Evolutionary conservation across 768 basidiomycete genomes (phyloP).

Genomic region (Tricholoma bakamatsutake): DNA sequence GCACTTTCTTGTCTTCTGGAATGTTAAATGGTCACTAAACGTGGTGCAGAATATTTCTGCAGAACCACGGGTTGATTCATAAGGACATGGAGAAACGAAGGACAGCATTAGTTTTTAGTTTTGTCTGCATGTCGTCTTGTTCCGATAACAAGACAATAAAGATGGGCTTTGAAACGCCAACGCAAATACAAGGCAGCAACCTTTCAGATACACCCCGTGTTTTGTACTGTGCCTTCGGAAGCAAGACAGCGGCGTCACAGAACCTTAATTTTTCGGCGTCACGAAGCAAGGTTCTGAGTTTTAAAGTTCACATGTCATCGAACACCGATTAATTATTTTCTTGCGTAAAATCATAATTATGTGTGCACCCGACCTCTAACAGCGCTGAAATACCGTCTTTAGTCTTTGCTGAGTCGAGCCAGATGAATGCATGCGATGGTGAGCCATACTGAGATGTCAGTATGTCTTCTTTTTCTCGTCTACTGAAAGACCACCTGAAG

Average conservation of each 20-base stretch:
- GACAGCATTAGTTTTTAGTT: background rate
- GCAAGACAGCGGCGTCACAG: too few relatives aligned
- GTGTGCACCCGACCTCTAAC: slow-evolving; percentile 7
- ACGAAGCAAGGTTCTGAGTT: too few relatives aligned
- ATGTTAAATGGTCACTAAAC: background rate
- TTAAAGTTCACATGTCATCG: background rate
- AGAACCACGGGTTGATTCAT: background rate
- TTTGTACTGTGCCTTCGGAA: too few relatives aligned
- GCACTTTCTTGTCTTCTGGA: background rate
- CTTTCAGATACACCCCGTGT: too few relatives aligned
- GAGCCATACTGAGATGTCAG: slow-evolving; percentile 21
- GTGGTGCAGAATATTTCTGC: background rate
- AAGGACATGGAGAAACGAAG: background rate
- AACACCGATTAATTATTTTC: slow-evolving; percentile 9
- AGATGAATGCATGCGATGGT: background rate
- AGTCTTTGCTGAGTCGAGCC: slow-evolving; percentile 2
- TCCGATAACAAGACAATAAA: background rate
- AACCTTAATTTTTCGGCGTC: too few relatives aligned
- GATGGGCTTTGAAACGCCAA: background rate
- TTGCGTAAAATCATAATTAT: slow-evolving; percentile 15
- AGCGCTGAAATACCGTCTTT: slow-evolving; percentile 1
- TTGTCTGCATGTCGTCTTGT: background rate
- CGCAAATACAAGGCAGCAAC: background rate
- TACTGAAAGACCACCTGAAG: slow-evolving; percentile 83
- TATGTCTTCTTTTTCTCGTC: slow-evolving; percentile 99